Conservation (phyloP, 2,329 filamentous ascomycete genomes). For the Fusarium tupiense region DNA sequence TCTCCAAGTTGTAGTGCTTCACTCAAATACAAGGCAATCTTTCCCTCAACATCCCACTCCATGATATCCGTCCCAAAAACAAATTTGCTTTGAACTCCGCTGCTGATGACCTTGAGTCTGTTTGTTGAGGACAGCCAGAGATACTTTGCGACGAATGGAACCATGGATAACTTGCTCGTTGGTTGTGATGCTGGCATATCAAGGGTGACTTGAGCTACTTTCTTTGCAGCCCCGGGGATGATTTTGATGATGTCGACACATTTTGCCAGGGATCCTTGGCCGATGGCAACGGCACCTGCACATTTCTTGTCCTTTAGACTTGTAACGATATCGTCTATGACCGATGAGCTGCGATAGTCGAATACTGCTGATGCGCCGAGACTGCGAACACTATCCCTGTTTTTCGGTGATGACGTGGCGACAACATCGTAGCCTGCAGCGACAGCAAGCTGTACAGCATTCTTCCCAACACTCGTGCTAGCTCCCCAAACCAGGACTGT, state of each 20-base stretch:
- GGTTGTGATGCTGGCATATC: neutral
- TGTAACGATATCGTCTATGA: neutral
- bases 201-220: neutral
- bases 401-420: neutral
- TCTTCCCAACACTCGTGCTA: neutral
- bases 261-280: neutral
- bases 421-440: neutral
- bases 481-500: conserved; percentile 3
- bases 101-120: neutral
- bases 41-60: neutral
- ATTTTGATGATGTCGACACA: neutral
- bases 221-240: neutral
- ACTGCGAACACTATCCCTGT: fast-evolving
- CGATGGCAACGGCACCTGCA: neutral
- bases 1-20: neutral
- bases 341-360: neutral
- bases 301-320: neutral
- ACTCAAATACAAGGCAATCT: neutral
- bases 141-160: conserved; percentile 8
- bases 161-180: neutral
- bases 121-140: neutral
- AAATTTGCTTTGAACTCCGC: conserved; percentile 4
- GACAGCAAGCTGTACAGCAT: neutral
- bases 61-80: conserved; percentile 2
- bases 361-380: neutral